Base-by-base conservation (phyloP, 2,329 filamentous ascomycete genomes). In the Dothideomycetes sp. region DNA sequence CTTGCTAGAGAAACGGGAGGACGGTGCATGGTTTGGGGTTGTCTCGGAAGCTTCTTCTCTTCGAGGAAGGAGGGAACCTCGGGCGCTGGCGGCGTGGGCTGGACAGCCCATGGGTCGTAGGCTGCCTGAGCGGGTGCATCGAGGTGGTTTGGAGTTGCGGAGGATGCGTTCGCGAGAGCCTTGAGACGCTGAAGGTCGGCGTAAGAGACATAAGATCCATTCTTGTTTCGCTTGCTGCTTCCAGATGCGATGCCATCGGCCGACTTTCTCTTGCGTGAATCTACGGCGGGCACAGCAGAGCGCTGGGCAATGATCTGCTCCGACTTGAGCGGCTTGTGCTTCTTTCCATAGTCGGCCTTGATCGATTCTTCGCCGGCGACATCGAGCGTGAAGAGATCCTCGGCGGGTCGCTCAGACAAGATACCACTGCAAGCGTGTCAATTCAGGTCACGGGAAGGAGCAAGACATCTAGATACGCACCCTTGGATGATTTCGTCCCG, bases 401-500 rank as follows among this genome's bases (percentile, higher is more conserved):
- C 77, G 1, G 88, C 85, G 0, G 77, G 63, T 58, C 87, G 86
- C 60, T 98, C 91, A 37, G 80, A 73, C 38, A 96, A 69, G 12
- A 95, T 75, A 59, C 89, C 91, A 61, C 87, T 93, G 49, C 29
- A 48, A 5, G 15, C 7, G 17, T 2, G 14, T 43, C 16, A 43
- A 27, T 11, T 16, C 14, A n/a, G 8, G 9, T 15, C 19, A 3
- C 7, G 3, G 10, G 11, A 12, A 24, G 29, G 16, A 19, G 29
- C 17, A 34, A 19, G 38, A 34, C 15, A 8, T 10, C 4, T 4
- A 3, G 5, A 4, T 15, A 38, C 54, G 44, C 70, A 89, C 86
- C 91, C 91, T 69, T 81, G 75, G 49, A 94, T 91, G 45, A 95
- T 81, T 66, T 96, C 84, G 43, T 93, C 82, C 53, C 91, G 86